These are phyloP conservation scores for Geosiphon pyriformis DNA, from an alignment of 192 early-diverging fungal species.

Conservation along the genomic window DNA sequence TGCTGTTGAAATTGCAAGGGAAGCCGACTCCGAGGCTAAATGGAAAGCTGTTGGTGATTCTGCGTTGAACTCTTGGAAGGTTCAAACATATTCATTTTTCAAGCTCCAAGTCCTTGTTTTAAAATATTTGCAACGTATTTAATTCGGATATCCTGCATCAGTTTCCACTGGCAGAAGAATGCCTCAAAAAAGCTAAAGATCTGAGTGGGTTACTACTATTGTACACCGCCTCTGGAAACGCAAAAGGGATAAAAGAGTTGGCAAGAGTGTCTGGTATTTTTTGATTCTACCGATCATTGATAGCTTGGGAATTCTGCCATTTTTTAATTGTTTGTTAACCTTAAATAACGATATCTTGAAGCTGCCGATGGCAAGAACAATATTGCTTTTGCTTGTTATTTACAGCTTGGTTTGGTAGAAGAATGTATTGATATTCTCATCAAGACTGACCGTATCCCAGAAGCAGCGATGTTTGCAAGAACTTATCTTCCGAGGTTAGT, in stretches of 20 bases:
- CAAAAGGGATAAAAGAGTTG: slow-evolving; percentile 65
- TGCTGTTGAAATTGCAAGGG: slow-evolving; percentile 82
- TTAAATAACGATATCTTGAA: too few species aligned
- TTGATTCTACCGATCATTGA: neutral
- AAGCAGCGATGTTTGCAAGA: slow-evolving; percentile 91
- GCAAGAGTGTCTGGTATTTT: slow-evolving; percentile 58
- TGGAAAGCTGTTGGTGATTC: slow-evolving; percentile 92
- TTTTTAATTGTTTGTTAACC: slow-evolving; percentile 1
- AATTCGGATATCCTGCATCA: neutral
- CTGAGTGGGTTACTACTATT: slow-evolving; percentile 83
- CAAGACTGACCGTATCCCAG: slow-evolving; percentile 82
- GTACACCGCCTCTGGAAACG: slow-evolving; percentile 87
- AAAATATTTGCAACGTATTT: too few species aligned
- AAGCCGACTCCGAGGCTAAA: slow-evolving; percentile 79
- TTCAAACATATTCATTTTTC: slow-evolving; percentile 34
- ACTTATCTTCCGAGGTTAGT: slow-evolving; percentile 72
- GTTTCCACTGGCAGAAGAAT: slow-evolving; percentile 76
- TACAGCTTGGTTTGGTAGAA: slow-evolving; percentile 67
- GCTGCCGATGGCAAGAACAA: slow-evolving; percentile 78
- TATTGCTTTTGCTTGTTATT: slow-evolving; percentile 83
- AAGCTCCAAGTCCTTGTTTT: too few species aligned
- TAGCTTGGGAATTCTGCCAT: neutral
- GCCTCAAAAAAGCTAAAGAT: slow-evolving; percentile 83
- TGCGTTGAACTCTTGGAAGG: slow-evolving; percentile 87
- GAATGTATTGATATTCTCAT: slow-evolving; percentile 85